Evolutionary conservation across 2,329 filamentous ascomycete genomes (phyloP), one percentile per base, ranked within the genome.

Genomic region (Fusarium sp.): DNA sequence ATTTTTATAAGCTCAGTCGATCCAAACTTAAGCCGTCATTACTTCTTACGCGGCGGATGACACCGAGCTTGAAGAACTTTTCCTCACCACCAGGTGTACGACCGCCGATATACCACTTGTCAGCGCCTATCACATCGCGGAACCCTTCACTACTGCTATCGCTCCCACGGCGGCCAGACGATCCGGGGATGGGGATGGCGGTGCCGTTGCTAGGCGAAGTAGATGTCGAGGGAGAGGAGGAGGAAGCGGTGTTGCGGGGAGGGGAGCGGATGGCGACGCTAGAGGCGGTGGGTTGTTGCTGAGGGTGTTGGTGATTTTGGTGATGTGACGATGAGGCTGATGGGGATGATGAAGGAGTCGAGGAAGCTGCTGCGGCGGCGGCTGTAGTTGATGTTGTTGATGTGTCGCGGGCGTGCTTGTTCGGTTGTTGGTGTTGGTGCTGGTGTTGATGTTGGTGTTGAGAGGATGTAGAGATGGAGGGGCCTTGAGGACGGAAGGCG

Each of bases 31-130:
- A 75, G 38, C 90, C 83, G 73, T 93, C 91, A 51, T 89, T 88
- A 74, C 91, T 93, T 71, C 87, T 81, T 54, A 91, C 87, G 52
- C 90, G 80, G 73, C 88, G 85, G 44, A 93, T 87, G 64, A 93
- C 90, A 39, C 90, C 90, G 40, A 93, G 78, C 78, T 92, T 92
- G 76, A 93, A 93, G 78, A 92, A 93, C 70, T 86, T 85, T 74
- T 93, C 91, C 71, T 93, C 91, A n/a, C 91, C 91, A 2, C 79
- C 83, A 1, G 90, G 89, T 26, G 90, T 93, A 71, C 89, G 80
- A 7, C 91, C 91, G 22, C 91, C 91, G 51, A 93, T 91, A 71
- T 93, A 93, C 89, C 90, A 92, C 77, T 91, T 92, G 65, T 93
- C 91, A 2, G 85, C 84, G 3, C 88, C 89, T 44, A 87, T 76